Conservation (phyloP, 2,329 filamentous ascomycete genomes). For the Xylariales sp. region DNA sequence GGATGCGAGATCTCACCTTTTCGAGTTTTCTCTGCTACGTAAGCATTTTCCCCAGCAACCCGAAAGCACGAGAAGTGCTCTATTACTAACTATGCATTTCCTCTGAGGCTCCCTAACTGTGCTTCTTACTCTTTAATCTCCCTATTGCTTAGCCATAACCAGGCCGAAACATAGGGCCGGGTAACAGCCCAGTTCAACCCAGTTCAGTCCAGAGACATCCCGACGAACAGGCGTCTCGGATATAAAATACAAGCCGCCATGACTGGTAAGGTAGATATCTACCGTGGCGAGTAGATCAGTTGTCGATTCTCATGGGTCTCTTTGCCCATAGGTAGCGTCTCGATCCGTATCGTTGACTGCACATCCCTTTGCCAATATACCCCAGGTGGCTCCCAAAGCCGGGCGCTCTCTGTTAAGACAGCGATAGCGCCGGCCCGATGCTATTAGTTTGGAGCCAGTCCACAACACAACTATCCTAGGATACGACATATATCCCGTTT, state of each 20-base stretch:
- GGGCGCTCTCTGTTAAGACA: background rate
- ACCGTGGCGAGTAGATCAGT: too few species aligned
- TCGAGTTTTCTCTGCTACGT: background rate
- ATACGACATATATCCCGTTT: background rate
- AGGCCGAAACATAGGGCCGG: slow-evolving; percentile 1
- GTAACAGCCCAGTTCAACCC: background rate
- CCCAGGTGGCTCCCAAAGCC: background rate
- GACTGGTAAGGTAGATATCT: background rate
- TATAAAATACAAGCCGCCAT: background rate
- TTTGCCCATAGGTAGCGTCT: background rate
- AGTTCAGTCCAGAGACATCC: slow-evolving; percentile 5
- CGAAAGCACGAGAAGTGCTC: slow-evolving; percentile 2
- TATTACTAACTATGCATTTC: background rate
- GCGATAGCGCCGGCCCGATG: background rate
- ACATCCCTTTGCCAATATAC: background rate
- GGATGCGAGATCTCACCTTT: background rate
- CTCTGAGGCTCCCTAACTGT: background rate
- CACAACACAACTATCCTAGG: background rate
- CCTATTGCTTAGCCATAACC: background rate
- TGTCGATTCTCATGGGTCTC: background rate
- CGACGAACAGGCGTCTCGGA: background rate
- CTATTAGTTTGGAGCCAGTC: background rate
- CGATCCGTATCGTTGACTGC: background rate
- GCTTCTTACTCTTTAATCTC: background rate
- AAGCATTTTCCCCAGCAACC: slow-evolving; percentile 15